These are phyloP conservation scores for Globisporangium recalcitrans DNA, from an alignment of 352 stramenopile species.

Conservation along the genomic window DNA sequence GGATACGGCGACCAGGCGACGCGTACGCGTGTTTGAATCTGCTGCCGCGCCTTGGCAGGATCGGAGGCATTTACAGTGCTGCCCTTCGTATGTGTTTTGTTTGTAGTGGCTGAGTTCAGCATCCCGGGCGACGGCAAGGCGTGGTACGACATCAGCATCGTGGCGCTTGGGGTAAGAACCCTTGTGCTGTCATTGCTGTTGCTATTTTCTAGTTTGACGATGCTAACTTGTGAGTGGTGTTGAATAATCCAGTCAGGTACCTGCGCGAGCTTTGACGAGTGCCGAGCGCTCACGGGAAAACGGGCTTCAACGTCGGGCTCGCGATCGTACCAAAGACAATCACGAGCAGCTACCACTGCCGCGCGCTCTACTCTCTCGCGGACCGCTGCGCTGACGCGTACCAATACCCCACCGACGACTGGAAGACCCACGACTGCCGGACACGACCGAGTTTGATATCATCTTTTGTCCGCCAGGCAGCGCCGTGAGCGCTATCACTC, in stretches of 20 bases:
- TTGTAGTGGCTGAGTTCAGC: constrained; percentile 11
- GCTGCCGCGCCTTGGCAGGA: not conserved
- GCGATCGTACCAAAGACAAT: constrained; percentile 25
- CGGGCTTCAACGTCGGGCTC: constrained; percentile 40
- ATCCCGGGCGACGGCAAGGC: constrained; percentile 16
- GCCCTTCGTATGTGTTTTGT: not conserved
- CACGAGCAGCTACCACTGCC: constrained; percentile 26
- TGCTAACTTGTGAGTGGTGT: not conserved
- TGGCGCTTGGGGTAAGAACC: not conserved
- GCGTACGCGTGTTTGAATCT: constrained; percentile 15
- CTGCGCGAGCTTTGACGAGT: constrained; percentile 11
- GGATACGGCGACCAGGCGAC: constrained; percentile 29
- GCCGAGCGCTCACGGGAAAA: constrained; percentile 13
- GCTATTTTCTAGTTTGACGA: not conserved
- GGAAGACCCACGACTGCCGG: constrained; percentile 23
- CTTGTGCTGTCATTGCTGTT: not conserved
- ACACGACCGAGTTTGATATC: constrained; percentile 12
- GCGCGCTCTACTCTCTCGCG: constrained; percentile 23
- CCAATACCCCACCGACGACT: constrained; percentile 22
- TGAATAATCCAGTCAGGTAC: not conserved
- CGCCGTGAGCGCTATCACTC: not conserved
- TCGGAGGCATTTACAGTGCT: not conserved
- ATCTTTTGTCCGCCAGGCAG: constrained; percentile 28
- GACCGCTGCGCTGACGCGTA: constrained; percentile 23
- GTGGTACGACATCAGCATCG: constrained; percentile 17